A percentile compares a stretch with the other conserved stretches of the same genome.
These are phyloP conservation scores for Cornus kousa DNA, from an alignment of 148 eudicot species.

Conservation along the genomic window DNA sequence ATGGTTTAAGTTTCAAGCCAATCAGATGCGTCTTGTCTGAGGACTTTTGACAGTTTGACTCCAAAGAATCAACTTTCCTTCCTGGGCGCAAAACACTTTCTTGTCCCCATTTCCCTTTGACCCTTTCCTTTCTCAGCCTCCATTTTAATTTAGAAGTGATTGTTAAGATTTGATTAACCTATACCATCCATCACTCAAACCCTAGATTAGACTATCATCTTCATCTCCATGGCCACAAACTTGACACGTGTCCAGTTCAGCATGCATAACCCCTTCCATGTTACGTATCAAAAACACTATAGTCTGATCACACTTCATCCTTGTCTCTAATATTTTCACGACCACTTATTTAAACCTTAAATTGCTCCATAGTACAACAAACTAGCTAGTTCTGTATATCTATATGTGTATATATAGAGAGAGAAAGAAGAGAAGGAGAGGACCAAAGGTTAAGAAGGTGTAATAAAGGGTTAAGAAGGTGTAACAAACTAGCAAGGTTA, in stretches of 20 bases:
- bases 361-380: neutral
- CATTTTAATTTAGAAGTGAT: conserved; percentile 14
- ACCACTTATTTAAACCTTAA: neutral
- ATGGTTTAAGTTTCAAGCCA: neutral
- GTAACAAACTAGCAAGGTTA: neutral
- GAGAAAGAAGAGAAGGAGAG: conserved; percentile 10
- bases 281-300: neutral
- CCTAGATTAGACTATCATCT: neutral
- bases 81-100: neutral
- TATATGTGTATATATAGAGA: neutral
- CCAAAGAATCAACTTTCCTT: neutral
- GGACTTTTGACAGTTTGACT: neutral
- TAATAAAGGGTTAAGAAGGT: conserved; percentile 25
- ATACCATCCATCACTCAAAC: neutral
- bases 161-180: conserved; percentile 18
- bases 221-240: neutral
- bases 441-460: conserved; percentile 48
- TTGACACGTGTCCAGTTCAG: neutral
- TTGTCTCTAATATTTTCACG: neutral
- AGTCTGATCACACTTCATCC: neutral
- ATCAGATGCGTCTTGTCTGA: neutral
- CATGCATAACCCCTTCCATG: neutral
- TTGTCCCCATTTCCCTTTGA: neutral
- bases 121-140: neutral
- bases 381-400: neutral